These are phyloP conservation scores for Apophysomyces ossiformis DNA, from an alignment of 371 early-diverging fungal genomes.

Conservation along the genomic window DNA sequence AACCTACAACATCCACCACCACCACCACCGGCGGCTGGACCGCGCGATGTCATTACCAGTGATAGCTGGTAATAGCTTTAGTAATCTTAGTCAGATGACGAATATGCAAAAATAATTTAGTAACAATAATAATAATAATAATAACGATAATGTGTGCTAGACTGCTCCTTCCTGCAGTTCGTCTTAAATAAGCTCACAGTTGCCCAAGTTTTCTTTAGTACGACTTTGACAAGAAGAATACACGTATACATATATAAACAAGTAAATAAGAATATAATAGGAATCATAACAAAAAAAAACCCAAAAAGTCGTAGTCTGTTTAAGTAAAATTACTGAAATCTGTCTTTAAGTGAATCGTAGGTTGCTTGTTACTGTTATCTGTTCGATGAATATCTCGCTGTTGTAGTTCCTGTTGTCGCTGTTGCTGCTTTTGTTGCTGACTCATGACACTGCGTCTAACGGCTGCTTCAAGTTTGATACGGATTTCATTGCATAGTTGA, in stretches of 20 bases:
- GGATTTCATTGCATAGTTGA: slow-evolving; percentile 30
- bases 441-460: slow-evolving; percentile 51
- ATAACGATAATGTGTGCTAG: too few relatives aligned
- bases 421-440: slow-evolving; percentile 41
- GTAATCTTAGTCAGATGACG: not conserved
- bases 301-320: not conserved
- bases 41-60: not conserved
- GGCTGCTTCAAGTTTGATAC: slow-evolving; percentile 46
- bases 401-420: slow-evolving; percentile 38
- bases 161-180: too few relatives aligned
- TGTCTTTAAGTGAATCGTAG: slow-evolving; percentile 58
- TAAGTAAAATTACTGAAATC: slow-evolving; percentile 30
- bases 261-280: too few relatives aligned
- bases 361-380: slow-evolving; percentile 42
- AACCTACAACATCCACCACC: slow-evolving; percentile 8
- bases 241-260: too few relatives aligned
- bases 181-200: too few relatives aligned
- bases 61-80: not conserved
- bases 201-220: too few relatives aligned
- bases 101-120: not conserved
- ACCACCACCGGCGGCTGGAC: not conserved
- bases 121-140: not conserved
- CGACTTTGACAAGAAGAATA: too few relatives aligned
- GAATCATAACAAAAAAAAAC: too few relatives aligned
- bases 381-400: slow-evolving; percentile 18